phyloP scores from a whole-genome alignment of 2,329 filamentous ascomycete genomes.

The Tolypocladium pustulatum region DNA sequence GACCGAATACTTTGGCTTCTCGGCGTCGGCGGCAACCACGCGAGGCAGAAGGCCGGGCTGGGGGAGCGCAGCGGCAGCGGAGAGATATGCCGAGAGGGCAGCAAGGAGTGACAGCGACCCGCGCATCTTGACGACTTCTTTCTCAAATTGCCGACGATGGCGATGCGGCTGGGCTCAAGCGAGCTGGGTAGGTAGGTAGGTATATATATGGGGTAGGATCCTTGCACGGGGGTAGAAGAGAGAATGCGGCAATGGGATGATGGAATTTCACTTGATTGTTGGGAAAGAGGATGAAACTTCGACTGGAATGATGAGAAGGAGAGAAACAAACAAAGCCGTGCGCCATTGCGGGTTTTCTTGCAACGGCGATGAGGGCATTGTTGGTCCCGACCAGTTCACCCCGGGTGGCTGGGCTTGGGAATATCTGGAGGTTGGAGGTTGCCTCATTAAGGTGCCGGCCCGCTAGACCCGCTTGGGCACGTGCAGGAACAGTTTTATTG shows the following conservation, averaged over 20 bases:
- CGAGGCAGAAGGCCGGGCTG: constrained; percentile 13
- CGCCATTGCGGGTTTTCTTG: background rate
- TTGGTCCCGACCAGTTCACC: too few species aligned
- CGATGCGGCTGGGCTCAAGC: background rate
- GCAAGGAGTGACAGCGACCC: constrained; percentile 16
- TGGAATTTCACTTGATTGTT: background rate
- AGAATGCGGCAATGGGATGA: background rate
- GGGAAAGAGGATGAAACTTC: background rate
- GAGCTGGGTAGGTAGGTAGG: background rate
- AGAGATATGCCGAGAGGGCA: constrained; percentile 17
- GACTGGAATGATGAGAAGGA: background rate
- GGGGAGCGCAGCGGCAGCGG: constrained; percentile 17
- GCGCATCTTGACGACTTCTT: constrained; percentile 18
- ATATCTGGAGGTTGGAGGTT: background rate
- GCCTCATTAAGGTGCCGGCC: background rate
- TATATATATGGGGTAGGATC: too few species aligned
- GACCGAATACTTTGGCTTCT: constrained; percentile 26
- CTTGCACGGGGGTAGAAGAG: background rate
- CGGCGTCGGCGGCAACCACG: constrained; percentile 4
- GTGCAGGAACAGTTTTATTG: background rate
- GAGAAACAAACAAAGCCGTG: background rate
- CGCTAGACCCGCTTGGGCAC: background rate
- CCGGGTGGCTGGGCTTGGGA: background rate
- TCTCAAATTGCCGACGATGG: constrained; percentile 1
- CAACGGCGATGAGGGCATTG: background rate